Evolutionary conservation across 2,329 filamentous ascomycete species (phyloP).

Genomic region (Scytalidium lignicola): DNA sequence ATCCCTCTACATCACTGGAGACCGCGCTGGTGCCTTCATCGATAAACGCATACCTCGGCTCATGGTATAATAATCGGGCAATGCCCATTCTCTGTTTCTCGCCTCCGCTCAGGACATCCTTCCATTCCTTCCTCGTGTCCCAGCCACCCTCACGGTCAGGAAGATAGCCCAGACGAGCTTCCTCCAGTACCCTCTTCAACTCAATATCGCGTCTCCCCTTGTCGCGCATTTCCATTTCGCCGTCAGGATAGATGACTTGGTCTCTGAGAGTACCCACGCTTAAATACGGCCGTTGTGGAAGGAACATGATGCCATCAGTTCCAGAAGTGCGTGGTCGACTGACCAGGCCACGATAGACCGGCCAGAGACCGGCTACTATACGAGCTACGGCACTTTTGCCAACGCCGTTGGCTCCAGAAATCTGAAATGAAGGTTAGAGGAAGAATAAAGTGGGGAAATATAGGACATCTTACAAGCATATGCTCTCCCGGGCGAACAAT

Average conservation of each 20-base stretch:
- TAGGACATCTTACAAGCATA: slow-evolving; percentile 52
- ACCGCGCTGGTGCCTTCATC: slow-evolving; percentile 96
- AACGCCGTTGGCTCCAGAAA: slow-evolving; percentile 91
- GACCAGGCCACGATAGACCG: slow-evolving; percentile 87
- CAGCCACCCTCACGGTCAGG: slow-evolving; percentile 90
- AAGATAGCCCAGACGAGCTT: slow-evolving; percentile 81
- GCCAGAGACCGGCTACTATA: slow-evolving; percentile 89
- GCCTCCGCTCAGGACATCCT: slow-evolving; percentile 92
- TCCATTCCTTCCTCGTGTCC: slow-evolving; percentile 97
- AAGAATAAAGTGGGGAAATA: neutral
- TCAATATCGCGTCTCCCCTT: slow-evolving; percentile 73
- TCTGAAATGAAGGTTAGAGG: slow-evolving; percentile 36
- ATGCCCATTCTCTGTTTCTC: slow-evolving; percentile 97
- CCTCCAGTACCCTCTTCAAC: slow-evolving; percentile 72
- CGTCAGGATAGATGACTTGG: slow-evolving; percentile 96
- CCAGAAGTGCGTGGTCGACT: slow-evolving; percentile 77
- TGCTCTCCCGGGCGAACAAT: slow-evolving; percentile 89
- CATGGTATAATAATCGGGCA: slow-evolving; percentile 86
- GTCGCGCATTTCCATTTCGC: slow-evolving; percentile 87
- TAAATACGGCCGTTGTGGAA: slow-evolving; percentile 89
- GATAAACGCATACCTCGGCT: slow-evolving; percentile 88
- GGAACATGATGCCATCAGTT: slow-evolving; percentile 94
- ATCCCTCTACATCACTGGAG: slow-evolving; percentile 86
- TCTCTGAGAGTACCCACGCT: slow-evolving; percentile 89
- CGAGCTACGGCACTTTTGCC: slow-evolving; percentile 88